Base-by-base conservation (phyloP, 352 stramenopile species). In the Phytophthora sojae region DNA sequence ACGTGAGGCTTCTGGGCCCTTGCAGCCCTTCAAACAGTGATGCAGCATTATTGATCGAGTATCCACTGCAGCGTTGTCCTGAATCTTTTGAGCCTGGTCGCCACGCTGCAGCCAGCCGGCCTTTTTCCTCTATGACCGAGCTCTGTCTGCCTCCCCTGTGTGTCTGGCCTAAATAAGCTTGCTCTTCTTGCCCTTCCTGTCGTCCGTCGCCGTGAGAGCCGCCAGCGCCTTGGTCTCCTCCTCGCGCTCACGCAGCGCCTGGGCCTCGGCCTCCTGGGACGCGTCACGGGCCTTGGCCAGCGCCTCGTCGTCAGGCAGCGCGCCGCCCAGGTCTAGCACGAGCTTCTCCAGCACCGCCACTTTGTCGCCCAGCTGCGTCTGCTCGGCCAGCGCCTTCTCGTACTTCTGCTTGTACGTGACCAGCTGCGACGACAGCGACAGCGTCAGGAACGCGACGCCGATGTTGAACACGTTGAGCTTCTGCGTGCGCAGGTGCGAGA, bases 401-500 rank as follows among this genome's bases (percentile, higher is more conserved):
- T 83, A 82, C 44, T 80, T 77, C 61, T 95, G 81, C 69, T 92
- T 93, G 80, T 85, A 86, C 49, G 80, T 80, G 29, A 96, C 86
- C 56, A 96, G 77, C 72, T 94, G 87, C 54, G 85, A 92, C 52
- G 89, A 93, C n/a, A 96, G 80, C 52, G 89, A 96, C 35, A 96
- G 75, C 70, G 89, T 93, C 61, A 96, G 73, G 73, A 94, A 92
- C 6, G 87, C 86, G 12, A 96, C 70, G 44, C 89, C 87, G 54
- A 96, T 91, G 77, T 94, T 94, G 69, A 95, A 96, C 69, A 92
- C 81, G 56, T 94, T 96, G 53, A 94, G 76, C 68, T 93, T 93
- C 70, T 96, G 84, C 21, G 77, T 93, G 67, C 77, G 77, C 57
- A 94, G 60, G 65, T 96, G 85, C 47, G 83, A 89, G 55, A 94